Evolutionary conservation across 495 filamentous ascomycete genomes (phyloP), one percentile per base, ranked within the genome.

Genomic region (Massariosphaeria phaeospora): DNA sequence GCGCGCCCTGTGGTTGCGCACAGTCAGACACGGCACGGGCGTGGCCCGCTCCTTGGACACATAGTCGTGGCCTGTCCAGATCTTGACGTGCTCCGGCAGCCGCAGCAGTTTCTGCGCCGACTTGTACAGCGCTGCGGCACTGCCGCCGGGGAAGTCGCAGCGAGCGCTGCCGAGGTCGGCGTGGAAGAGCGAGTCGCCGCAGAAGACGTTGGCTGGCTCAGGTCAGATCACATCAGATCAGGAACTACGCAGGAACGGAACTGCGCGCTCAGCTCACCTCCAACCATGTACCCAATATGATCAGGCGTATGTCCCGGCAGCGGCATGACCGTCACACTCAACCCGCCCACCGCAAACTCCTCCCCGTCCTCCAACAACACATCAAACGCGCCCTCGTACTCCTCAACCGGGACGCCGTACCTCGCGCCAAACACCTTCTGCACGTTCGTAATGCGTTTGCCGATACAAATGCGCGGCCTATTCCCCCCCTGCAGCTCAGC

Each of bases 281-380:
- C 80, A 52, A 84, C 73, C 20, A 65, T 53, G 58, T 83, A 84
- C 0, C 81, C 81, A 15, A 83, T 52, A 59, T 83, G 80, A 55
- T 84, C 81, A 0, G 79, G 79, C 1, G 79, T 84, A 57, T 84
- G 81, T 0, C 80, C 81, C 0, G 81, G 80, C 1, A 84, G 67
- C 63, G 82, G 78, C 0, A 81, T 56, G 0, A 72, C 77, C 18
- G 56, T 71, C 0, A 61, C 76, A 9, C 64, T 57, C 5, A 84
- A n/a, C 0, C 63, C 46, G 0, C 80, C 81, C 26, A 84, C 68
- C 1, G 31, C 1, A 46, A 83, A 81, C 0, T 39, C 48, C 52
- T 81, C 77, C 25, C 79, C 73, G 45, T 82, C 79, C 0, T 80
- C 70, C 9, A 78, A 74, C 5, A 79, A 62, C 6, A 67, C 67